Conservation (phyloP, 2,329 filamentous ascomycete genomes). For the Fusarium ramigenum region DNA sequence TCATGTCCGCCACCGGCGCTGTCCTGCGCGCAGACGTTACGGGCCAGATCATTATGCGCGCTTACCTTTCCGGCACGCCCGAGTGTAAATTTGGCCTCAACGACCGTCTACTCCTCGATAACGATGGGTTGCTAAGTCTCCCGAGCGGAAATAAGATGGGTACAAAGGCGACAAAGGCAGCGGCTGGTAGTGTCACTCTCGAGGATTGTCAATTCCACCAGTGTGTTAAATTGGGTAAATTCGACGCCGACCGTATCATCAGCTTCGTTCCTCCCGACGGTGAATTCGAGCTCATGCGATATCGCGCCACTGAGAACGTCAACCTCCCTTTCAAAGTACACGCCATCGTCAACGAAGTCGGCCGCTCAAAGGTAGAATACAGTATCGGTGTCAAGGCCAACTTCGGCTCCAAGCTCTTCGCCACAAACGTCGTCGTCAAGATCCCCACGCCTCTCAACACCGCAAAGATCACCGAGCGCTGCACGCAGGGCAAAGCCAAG, state of each 20-base stretch:
- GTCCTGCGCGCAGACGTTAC: slow-evolving; percentile 96
- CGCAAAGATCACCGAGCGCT: slow-evolving; percentile 89
- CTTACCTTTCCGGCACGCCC: slow-evolving; percentile 93
- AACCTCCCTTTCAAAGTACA: slow-evolving; percentile 99
- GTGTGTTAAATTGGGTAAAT: slow-evolving; percentile 96
- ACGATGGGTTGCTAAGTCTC: slow-evolving; percentile 70
- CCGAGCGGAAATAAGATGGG: slow-evolving; percentile 80
- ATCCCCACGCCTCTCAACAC: slow-evolving; percentile 98
- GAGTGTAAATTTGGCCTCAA: slow-evolving; percentile 99
- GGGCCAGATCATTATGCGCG: slow-evolving; percentile 98
- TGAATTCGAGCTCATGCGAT: slow-evolving; percentile 98
- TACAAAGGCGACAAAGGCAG: slow-evolving; percentile 92
- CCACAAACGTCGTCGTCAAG: slow-evolving; percentile 92
- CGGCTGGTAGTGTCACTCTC: slow-evolving; percentile 92
- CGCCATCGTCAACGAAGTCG: slow-evolving; percentile 96
- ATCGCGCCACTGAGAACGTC: slow-evolving; percentile 97
- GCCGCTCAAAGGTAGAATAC: slow-evolving; percentile 98
- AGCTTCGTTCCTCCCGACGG: slow-evolving; percentile 96
- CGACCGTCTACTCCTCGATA: slow-evolving; percentile 90
- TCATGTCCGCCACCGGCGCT: slow-evolving; percentile 98
- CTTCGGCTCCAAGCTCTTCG: slow-evolving; percentile 95
- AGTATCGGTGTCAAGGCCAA: slow-evolving; percentile 98
- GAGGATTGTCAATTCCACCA: slow-evolving; percentile 99
- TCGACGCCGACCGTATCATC: slow-evolving; percentile 96
- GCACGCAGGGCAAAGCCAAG: slow-evolving; percentile 95